Evolutionary conservation across 106 monocot species (phyloP).

Genomic region (Dioscorea zingiberensis): DNA sequence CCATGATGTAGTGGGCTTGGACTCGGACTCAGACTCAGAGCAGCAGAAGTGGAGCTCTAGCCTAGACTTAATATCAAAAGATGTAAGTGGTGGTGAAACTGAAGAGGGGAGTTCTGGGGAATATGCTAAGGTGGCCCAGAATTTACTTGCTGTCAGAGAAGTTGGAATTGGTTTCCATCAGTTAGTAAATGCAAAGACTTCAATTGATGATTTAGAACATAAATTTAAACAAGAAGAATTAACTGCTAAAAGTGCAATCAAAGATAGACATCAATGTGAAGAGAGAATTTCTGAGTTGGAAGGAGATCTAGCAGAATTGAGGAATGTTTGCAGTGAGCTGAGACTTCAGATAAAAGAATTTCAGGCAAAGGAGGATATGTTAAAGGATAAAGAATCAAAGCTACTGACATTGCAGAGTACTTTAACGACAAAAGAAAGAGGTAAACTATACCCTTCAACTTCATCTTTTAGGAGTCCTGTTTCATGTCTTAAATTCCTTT

Average conservation of each 20-base stretch:
- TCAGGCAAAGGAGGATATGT: constrained; percentile 33
- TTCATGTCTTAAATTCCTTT: neutral
- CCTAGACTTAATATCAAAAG: neutral
- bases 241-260: constrained; percentile 34
- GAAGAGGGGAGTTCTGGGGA: constrained; percentile 7
- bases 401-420: constrained; percentile 22
- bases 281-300: constrained; percentile 44
- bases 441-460: constrained; percentile 15
- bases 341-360: constrained; percentile 46
- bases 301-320: constrained; percentile 34
- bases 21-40: constrained; percentile 9
- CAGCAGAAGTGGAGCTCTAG: neutral
- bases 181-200: constrained; percentile 28
- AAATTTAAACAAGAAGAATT: constrained; percentile 45
- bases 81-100: constrained; percentile 2
- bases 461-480: neutral
- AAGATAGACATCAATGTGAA: constrained; percentile 30
- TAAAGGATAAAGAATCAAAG: constrained; percentile 47
- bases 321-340: constrained; percentile 41
- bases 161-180: constrained; percentile 26
- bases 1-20: constrained; percentile 23
- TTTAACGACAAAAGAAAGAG: constrained; percentile 40
- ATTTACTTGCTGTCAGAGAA: constrained; percentile 27
- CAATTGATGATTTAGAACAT: constrained; percentile 30
- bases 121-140: constrained; percentile 28